Percentiles rank a stretch among this genome's conserved stretches.
phyloP scores from a whole-genome alignment of 2,329 filamentous ascomycete genomes.

The Fusarium robinianum region DNA sequence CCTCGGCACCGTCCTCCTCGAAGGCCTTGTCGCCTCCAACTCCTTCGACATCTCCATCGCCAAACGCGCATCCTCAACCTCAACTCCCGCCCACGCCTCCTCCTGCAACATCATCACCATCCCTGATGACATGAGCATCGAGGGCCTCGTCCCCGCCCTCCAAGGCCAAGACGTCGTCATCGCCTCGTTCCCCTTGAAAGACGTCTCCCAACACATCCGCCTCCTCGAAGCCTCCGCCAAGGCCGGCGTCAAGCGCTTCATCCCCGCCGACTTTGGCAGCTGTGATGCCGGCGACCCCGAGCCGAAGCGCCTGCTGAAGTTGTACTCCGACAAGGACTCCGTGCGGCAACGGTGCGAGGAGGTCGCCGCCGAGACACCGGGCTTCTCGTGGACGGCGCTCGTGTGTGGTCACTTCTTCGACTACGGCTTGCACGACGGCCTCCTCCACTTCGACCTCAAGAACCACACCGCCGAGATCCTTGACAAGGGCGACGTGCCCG shows the following conservation, averaged over 20 bases:
- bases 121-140: constrained; percentile 37
- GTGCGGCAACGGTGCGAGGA: constrained; percentile 40
- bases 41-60: constrained; percentile 59
- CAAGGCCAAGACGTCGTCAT: constrained; percentile 62
- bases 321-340: constrained; percentile 43
- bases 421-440: constrained; percentile 50
- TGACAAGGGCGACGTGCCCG: constrained; percentile 55
- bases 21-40: constrained; percentile 43
- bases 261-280: constrained; percentile 62
- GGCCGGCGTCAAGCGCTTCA: constrained; percentile 64
- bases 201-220: constrained; percentile 50
- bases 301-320: constrained; percentile 38
- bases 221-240: constrained; percentile 62
- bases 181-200: constrained; percentile 43
- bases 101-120: constrained; percentile 33
- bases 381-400: constrained; percentile 57
- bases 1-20: constrained; percentile 46
- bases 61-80: constrained; percentile 49
- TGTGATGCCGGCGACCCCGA: constrained; percentile 45
- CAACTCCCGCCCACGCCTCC: constrained; percentile 32
- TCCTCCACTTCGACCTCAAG: constrained; percentile 51
- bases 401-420: constrained; percentile 53
- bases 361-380: constrained; percentile 39
- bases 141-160: constrained; percentile 52
- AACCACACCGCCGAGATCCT: constrained; percentile 50